These are phyloP conservation scores for Euphorbia pulcherrima DNA, from an alignment of 345 rosid genomes.

Conservation along the genomic window DNA sequence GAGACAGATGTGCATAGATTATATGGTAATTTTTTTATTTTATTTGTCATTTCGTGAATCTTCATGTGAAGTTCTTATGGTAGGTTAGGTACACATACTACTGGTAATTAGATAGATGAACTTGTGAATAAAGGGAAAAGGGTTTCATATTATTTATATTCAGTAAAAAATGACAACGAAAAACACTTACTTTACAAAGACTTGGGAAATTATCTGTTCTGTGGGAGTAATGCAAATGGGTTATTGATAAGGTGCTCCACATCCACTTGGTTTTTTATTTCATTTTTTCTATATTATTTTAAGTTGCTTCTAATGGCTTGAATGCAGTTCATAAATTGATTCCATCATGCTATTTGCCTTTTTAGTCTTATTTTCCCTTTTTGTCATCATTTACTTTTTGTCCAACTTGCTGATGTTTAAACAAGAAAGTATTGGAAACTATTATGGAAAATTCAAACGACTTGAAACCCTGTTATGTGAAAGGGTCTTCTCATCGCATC, in stretches of 20 bases:
- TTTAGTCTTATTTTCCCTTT: neutral
- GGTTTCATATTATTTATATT: neutral
- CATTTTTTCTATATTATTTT: neutral
- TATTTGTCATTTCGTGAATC: neutral
- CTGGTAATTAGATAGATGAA: neutral
- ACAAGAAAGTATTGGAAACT: neutral
- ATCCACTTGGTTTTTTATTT: neutral
- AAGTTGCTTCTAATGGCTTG: neutral
- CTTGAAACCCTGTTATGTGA: neutral
- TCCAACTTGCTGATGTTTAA: neutral
- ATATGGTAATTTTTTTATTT: slow-evolving; percentile 60
- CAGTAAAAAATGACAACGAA: neutral
- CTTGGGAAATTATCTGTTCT: too few relatives aligned
- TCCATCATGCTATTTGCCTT: neutral
- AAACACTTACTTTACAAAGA: too few relatives aligned
- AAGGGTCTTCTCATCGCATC: neutral
- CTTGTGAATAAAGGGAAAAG: neutral
- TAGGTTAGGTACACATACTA: neutral
- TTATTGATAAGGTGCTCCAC: neutral
- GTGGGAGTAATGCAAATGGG: too few relatives aligned
- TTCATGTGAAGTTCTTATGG: neutral
- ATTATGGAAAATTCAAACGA: neutral
- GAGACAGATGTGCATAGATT: slow-evolving; percentile 94
- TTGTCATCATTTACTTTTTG: neutral
- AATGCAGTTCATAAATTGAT: neutral